Conservation (phyloP, 2,329 filamentous ascomycete species). For the Fusarium redolens region DNA sequence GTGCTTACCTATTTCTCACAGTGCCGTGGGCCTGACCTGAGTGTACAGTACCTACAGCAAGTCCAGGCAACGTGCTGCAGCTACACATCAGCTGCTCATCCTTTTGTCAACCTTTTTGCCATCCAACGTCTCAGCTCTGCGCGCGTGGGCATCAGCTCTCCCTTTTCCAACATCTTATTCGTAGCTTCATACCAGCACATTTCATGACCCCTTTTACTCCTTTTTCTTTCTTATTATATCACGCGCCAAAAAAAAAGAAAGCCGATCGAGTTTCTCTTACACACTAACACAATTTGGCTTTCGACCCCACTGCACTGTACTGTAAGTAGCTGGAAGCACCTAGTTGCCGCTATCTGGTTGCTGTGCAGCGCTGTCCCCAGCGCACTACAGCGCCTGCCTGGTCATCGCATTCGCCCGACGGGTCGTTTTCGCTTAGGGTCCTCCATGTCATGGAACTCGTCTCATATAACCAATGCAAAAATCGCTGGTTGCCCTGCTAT, state of each 20-base stretch:
- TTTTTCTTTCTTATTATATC: constrained; percentile 9
- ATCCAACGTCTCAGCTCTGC: constrained; percentile 24
- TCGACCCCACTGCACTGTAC: constrained; percentile 25
- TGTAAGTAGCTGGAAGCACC: constrained; percentile 20
- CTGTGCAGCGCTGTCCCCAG: constrained; percentile 27
- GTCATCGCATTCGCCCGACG: constrained; percentile 7
- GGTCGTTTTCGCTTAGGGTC: constrained; percentile 30
- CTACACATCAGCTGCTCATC: constrained; percentile 31
- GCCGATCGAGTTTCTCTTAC: not conserved
- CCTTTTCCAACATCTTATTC: constrained; percentile 12
- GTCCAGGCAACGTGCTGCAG: not conserved
- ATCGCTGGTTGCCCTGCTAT: constrained; percentile 18
- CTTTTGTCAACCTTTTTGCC: constrained; percentile 7
- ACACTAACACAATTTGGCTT: constrained; percentile 25
- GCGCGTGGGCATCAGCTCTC: constrained; percentile 18
- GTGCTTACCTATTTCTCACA: constrained; percentile 20
- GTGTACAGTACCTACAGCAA: not conserved
- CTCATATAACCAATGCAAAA: constrained; percentile 24
- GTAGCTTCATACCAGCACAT: constrained; percentile 6
- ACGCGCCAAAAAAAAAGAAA: constrained; percentile 24
- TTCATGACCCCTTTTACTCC: constrained; percentile 20
- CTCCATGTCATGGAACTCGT: not conserved
- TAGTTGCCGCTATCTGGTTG: constrained; percentile 13
- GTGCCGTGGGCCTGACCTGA: not conserved
- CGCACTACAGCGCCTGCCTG: not conserved